Evolutionary conservation across 352 stramenopile species (phyloP), one percentile per base, ranked within the genome.

Genomic region (Globisporangium echinulatum): DNA sequence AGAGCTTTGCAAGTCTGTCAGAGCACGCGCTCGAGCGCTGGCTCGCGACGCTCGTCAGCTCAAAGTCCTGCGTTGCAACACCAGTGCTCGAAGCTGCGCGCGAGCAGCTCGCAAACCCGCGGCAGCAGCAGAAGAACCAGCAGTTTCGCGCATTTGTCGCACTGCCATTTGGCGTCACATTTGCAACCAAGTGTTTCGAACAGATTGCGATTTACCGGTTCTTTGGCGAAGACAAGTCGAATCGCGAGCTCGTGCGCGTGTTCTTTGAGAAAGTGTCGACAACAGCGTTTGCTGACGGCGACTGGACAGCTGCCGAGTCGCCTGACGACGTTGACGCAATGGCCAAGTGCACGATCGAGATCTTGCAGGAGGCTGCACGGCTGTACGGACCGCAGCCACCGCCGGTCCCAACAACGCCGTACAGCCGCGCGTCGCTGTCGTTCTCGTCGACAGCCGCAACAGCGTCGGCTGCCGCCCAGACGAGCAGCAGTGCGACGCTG

Each of bases 231-330:
- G 76, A 92, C 33, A 89, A 91, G 54, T 75, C 79, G 56, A 89
- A 89, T 46, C 71, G 71, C 7, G 79, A 90, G 49, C 61, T 91
- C 8, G 69, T 94, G 11, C 74, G 79, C 7, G 79, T 88, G 56
- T 92, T 86, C 55, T 92, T 92, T 62, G 79, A 91, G 62, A 90
- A 91, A 53, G 75, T 90, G 17, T 85, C 80, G 56, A 91, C 81
- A 7, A 82, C 75, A 0, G 75, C 74, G 6, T 88, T 87, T 56
- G 74, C 70, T 0, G 77, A 88, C 40, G 79, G 90, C 54, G 70
- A 79, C 40, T 90, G 79, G 81, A 68, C 74, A 0, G 63, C 72
- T 15, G 69, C 76, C 37, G 51, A 90, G 47, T 52, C 65, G 0
- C 42, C 59, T 2, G 57, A 58, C 5, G 83, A 91, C 39, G 69